Conservation (phyloP, 1,284 basidiomycete species). For the Phellopilus nigrolimitatus region DNA sequence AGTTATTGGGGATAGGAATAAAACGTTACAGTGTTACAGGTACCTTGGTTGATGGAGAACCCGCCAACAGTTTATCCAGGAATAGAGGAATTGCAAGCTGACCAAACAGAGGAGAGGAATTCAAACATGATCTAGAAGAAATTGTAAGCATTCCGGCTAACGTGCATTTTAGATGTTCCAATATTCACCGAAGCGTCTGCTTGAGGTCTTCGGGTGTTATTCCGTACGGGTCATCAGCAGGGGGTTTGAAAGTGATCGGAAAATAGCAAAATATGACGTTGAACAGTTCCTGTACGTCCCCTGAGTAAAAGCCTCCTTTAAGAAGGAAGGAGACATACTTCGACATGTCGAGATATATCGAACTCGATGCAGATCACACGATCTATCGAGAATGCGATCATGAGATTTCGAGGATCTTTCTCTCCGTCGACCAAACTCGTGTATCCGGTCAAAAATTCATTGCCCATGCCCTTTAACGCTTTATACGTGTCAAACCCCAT, state of each 20-base stretch:
- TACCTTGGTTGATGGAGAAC: constrained; percentile 83
- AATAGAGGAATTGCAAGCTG: constrained; percentile 84
- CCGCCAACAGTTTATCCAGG: constrained; percentile 87
- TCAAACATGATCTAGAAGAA: constrained; percentile 50
- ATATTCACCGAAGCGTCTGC: constrained; percentile 56
- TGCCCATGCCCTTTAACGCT: constrained; percentile 71
- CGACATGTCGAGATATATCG: constrained; percentile 66
- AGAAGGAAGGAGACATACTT: constrained; percentile 47
- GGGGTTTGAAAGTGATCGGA: constrained; percentile 95
- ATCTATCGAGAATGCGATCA: constrained; percentile 86
- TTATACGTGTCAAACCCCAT: constrained; percentile 23
- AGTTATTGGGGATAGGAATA: not conserved
- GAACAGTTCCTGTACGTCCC: constrained; percentile 70
- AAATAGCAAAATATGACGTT: constrained; percentile 99
- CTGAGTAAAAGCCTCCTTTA: not conserved
- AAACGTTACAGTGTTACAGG: not conserved
- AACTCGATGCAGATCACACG: constrained; percentile 87
- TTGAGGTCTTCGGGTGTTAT: constrained; percentile 90
- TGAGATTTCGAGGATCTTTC: constrained; percentile 94
- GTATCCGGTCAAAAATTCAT: constrained; percentile 75
- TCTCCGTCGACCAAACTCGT: constrained; percentile 84
- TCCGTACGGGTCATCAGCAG: constrained; percentile 91
- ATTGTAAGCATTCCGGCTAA: not conserved
- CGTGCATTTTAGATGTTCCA: not conserved
- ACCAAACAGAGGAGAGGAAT: constrained; percentile 80